phyloP scores from a whole-genome alignment of 257 asterid species.

The Capsicum pubescens region DNA sequence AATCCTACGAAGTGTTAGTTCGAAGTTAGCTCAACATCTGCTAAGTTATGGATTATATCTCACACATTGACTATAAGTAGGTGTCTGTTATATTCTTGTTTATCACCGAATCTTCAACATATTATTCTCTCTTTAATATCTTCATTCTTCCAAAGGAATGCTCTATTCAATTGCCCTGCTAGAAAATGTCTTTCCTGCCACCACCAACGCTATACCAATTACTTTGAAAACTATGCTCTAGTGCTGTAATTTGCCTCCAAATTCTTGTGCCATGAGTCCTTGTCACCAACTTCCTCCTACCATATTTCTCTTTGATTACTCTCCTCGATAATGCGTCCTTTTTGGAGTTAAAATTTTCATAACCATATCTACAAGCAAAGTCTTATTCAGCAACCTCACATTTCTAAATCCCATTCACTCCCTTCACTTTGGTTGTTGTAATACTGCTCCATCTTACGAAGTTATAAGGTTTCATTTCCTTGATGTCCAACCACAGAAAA shows the following conservation, averaged over 20 bases:
- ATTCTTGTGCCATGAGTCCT: background rate
- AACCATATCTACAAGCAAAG: background rate
- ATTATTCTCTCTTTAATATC: background rate
- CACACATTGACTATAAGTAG: background rate
- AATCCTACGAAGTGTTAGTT: background rate
- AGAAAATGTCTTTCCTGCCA: background rate
- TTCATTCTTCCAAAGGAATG: background rate
- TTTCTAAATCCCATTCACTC: slow-evolving; percentile 1
- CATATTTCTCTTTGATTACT: background rate
- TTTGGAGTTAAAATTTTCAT: background rate
- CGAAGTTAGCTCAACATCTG: background rate
- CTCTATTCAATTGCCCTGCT: background rate
- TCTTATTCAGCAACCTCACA: slow-evolving; percentile 18
- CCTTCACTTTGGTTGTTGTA: background rate
- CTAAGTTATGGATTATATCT: background rate
- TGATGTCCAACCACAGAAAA: background rate
- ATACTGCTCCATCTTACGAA: background rate
- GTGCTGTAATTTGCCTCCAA: background rate
- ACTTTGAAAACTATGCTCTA: background rate
- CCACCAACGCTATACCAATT: background rate
- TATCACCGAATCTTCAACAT: background rate
- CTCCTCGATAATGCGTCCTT: background rate
- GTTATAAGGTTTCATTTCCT: slow-evolving; percentile 3
- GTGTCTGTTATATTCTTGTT: background rate
- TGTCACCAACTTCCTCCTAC: slow-evolving; percentile 1